Evolutionary conservation across 805 yeast genomes (phyloP).

Genomic region (Nakazawaea anatomiae): DNA sequence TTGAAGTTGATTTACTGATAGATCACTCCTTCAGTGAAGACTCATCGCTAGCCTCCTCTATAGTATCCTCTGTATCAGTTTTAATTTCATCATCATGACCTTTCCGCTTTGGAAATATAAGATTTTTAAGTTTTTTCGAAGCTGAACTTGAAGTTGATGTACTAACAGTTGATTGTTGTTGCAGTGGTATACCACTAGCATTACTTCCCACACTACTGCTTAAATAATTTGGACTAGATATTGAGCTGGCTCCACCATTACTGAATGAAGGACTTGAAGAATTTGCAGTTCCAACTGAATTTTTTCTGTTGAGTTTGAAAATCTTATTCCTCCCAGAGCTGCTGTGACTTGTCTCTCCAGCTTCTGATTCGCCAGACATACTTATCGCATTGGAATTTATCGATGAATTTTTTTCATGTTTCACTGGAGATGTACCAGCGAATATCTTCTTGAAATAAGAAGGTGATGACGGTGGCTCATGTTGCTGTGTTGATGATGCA

Average conservation of each 20-base stretch:
- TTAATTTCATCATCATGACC: conserved; percentile 1
- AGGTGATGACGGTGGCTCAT: conserved; percentile 4
- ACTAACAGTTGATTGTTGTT: not conserved
- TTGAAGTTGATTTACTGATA: not conserved
- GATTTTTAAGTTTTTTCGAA: conserved; percentile 7
- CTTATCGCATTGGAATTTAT: conserved; percentile 1
- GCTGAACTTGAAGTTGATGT: not conserved
- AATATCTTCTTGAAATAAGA: conserved; percentile 9
- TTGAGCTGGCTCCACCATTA: not conserved
- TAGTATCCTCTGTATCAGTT: conserved; percentile 5
- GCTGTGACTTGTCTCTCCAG: not conserved
- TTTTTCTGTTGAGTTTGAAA: no score
- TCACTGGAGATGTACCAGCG: conserved; percentile 4
- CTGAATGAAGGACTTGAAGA: not conserved
- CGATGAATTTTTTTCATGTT: conserved; percentile 3
- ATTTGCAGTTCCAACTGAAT: not conserved
- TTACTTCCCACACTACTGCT: not conserved
- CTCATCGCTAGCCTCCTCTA: conserved; percentile 10
- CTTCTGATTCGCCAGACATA: conserved; percentile 1
- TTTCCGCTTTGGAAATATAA: conserved; percentile 6
- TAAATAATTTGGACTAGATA: not conserved
- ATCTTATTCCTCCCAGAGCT: not conserved
- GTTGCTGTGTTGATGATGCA: not conserved
- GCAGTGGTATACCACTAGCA: not conserved
- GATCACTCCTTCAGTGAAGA: conserved; percentile 3